These are phyloP conservation scores for Murraya koenigii DNA, from an alignment of 345 rosid species.

Conservation along the genomic window DNA sequence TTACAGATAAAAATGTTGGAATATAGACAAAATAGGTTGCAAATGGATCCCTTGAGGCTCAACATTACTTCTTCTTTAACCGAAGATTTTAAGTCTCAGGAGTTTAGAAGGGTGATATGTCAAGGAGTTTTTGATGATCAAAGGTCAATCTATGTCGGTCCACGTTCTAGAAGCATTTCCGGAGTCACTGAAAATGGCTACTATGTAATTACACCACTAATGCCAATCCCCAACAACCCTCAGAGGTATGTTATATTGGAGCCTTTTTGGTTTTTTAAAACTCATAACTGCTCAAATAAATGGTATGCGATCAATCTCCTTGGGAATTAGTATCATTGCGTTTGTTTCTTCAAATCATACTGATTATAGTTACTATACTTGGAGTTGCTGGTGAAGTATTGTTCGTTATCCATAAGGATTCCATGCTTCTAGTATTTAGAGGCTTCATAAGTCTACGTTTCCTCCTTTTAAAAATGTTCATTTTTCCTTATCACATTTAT, in stretches of 20 bases:
- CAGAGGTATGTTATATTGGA: constrained; percentile 49
- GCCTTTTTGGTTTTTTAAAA: neutral
- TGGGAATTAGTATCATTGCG: neutral
- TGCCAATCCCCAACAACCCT: constrained; percentile 57
- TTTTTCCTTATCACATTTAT: neutral
- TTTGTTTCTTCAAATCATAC: no score
- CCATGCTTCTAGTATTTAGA: neutral
- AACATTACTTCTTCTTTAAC: constrained; percentile 38
- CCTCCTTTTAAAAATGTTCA: neutral
- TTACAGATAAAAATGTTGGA: constrained; percentile 75
- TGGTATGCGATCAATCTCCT: neutral
- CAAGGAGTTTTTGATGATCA: constrained; percentile 71
- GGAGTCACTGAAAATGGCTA: constrained; percentile 94
- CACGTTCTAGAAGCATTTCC: constrained; percentile 89
- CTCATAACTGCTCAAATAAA: neutral
- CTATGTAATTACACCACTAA: constrained; percentile 71
- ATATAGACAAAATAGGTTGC: constrained; percentile 60
- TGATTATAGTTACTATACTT: neutral
- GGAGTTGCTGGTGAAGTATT: neutral
- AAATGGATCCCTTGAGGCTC: constrained; percentile 70
- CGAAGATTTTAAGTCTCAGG: constrained; percentile 48
- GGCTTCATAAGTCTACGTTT: neutral
- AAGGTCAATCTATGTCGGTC: constrained; percentile 76
- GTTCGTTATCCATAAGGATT: neutral
- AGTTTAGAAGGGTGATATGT: constrained; percentile 73